Base-by-base conservation (phyloP, 192 early-diverging fungal species). In the Backusella psychrophila region DNA sequence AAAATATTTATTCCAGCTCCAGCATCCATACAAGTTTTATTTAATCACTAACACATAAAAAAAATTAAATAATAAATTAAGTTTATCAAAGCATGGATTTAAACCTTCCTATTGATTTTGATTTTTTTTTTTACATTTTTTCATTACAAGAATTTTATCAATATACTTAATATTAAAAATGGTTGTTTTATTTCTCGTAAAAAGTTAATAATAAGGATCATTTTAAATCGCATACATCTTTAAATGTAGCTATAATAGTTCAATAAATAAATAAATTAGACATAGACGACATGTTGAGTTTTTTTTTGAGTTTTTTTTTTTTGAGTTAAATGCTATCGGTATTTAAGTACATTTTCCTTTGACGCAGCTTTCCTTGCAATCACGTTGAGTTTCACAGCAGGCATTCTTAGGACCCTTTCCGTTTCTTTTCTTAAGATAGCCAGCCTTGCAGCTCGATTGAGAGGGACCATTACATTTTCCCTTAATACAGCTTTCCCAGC, bases 401-500 rank as follows among this genome's bases (percentile, higher is more conserved):
- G 56, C 23, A 26, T 59, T 59, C 11, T 59, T 59, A 3, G 56
- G 56, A 8, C 56, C 56, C 4, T 59, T 59, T 14, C 56, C 56
- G 3, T 59, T 59, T 59, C 56, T 59, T 59, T 26, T 59, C 21
- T 26, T 26, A 26, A 59, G 56, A 23, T 59, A 59, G 2, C 56
- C 56, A 26, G 21, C 21, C 56, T 59, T 59, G 23, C 56, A 59
- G 56, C 56, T 59, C 23, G 56, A 59, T 59, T 59, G 56, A 59
- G 56, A 59, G 21, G 68, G 68, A 21, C 68, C 68, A 21, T 69
- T 69, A 41, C 68, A 69, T 36, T 35, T 19, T 9, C 68, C 68
- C 0, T 23, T 69, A 19, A 69, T 69, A 69, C 68, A 69, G 36
- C 36, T 38, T 21, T 69, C 68, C 34, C 21, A 23, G 36, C 68